phyloP scores from a whole-genome alignment of 2,329 filamentous ascomycete species.

The Epichloe brachyelytri region DNA sequence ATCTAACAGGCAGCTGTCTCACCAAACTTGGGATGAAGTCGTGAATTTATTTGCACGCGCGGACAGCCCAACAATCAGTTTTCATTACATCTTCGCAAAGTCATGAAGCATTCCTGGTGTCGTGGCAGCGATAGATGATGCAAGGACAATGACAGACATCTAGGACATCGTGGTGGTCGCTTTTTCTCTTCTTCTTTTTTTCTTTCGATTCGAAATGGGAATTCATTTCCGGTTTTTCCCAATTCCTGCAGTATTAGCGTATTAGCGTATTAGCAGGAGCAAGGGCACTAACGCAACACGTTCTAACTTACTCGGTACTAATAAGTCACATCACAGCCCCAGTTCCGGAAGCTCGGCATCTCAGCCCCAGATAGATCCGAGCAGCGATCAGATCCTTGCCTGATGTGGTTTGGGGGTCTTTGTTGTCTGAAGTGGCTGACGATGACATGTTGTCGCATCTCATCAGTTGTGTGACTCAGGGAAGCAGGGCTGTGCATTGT shows the following conservation, averaged over 20 bases:
- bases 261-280: too few relatives aligned
- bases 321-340: not conserved
- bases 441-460: not conserved
- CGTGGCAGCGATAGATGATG: too few relatives aligned
- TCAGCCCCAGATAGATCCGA: constrained; percentile 1
- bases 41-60: not conserved
- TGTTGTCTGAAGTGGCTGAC: not conserved
- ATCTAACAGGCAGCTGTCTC: not conserved
- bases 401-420: not conserved
- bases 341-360: constrained; percentile 7
- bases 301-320: too few relatives aligned
- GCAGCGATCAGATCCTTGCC: not conserved
- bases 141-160: too few relatives aligned
- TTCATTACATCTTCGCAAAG: too few relatives aligned
- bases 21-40: not conserved
- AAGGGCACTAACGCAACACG: too few relatives aligned
- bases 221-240: not conserved
- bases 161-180: too few relatives aligned
- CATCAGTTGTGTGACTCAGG: too few relatives aligned
- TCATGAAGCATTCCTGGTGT: too few relatives aligned
- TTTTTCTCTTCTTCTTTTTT: too few relatives aligned
- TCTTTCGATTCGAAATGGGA: not conserved
- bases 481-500: not conserved
- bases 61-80: too few relatives aligned
- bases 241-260: too few relatives aligned